Evolutionary conservation across 2,329 filamentous ascomycete genomes (phyloP).

Genomic region (Trichocomaceae sp.): DNA sequence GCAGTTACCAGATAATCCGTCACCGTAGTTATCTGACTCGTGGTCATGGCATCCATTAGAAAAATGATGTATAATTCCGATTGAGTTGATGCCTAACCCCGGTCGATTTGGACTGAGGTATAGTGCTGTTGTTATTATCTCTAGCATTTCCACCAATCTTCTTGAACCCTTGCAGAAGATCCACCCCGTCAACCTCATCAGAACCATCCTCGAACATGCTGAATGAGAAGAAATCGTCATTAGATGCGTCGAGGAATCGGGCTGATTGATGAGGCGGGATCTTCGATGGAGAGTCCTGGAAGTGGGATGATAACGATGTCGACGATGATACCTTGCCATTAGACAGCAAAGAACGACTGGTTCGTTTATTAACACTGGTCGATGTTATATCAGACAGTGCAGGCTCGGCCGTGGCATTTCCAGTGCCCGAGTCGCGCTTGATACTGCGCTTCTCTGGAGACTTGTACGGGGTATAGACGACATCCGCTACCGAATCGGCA

Average conservation of each 20-base stretch:
- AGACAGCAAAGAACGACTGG: slow-evolving; percentile 29
- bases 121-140: slow-evolving; percentile 24
- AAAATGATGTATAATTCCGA: slow-evolving; percentile 30
- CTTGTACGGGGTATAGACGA: slow-evolving; percentile 36
- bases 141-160: slow-evolving; percentile 37
- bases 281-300: slow-evolving; percentile 38
- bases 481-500: slow-evolving; percentile 35
- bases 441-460: slow-evolving; percentile 52
- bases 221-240: slow-evolving; percentile 44
- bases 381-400: slow-evolving; percentile 45
- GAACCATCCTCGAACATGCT: slow-evolving; percentile 41
- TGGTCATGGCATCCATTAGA: slow-evolving; percentile 18
- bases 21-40: slow-evolving; percentile 2
- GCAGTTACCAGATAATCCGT: not conserved
- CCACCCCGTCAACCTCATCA: slow-evolving; percentile 40
- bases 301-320: slow-evolving; percentile 16
- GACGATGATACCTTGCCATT: slow-evolving; percentile 24
- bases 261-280: slow-evolving; percentile 21
- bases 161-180: slow-evolving; percentile 43
- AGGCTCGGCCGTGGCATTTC: not conserved
- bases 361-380: slow-evolving; percentile 30
- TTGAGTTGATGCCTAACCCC: slow-evolving; percentile 27
- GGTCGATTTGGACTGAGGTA: slow-evolving; percentile 24
- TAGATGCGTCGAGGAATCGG: slow-evolving; percentile 30
- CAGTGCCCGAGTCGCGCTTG: slow-evolving; percentile 43